Percentiles rank a stretch among this genome's conserved stretches.
phyloP scores from a whole-genome alignment of 371 early-diverging fungal genomes.

The Entomophthora muscae region DNA sequence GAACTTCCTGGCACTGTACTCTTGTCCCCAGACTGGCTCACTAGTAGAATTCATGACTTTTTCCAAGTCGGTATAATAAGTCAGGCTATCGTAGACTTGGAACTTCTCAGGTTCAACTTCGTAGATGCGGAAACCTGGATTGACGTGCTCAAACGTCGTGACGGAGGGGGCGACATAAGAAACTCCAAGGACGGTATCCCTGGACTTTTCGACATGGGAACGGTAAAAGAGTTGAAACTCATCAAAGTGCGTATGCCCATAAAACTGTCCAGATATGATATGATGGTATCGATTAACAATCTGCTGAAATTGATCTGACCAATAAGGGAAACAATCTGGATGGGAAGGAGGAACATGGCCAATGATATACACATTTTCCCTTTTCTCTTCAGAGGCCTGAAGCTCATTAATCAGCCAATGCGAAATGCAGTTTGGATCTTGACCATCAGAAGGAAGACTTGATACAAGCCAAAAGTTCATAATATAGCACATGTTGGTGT shows the following conservation, averaged over 20 bases:
- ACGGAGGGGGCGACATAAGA: conserved; percentile 10
- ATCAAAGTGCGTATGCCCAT: conserved; percentile 12
- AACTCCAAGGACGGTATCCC: conserved; percentile 4
- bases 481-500: conserved; percentile 11
- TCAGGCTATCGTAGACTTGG: neutral
- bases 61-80: neutral
- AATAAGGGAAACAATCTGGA: conserved; percentile 9
- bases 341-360: conserved; percentile 8
- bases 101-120: conserved; percentile 5
- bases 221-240: conserved; percentile 11
- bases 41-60: no score
- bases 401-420: conserved; percentile 10
- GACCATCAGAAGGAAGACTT: neutral
- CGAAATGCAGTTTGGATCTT: conserved; percentile 11
- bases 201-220: neutral
- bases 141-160: conserved; percentile 10
- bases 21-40: neutral
- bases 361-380: conserved; percentile 11
- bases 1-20: neutral
- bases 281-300: conserved; percentile 10
- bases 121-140: conserved; percentile 12
- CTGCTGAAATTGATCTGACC: conserved; percentile 5
- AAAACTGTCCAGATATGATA: conserved; percentile 11
- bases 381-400: conserved; percentile 4
- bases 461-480: conserved; percentile 11